These are phyloP conservation scores for Fusarium sp. DNA, from an alignment of 2,329 filamentous ascomycete species.

Conservation along the genomic window DNA sequence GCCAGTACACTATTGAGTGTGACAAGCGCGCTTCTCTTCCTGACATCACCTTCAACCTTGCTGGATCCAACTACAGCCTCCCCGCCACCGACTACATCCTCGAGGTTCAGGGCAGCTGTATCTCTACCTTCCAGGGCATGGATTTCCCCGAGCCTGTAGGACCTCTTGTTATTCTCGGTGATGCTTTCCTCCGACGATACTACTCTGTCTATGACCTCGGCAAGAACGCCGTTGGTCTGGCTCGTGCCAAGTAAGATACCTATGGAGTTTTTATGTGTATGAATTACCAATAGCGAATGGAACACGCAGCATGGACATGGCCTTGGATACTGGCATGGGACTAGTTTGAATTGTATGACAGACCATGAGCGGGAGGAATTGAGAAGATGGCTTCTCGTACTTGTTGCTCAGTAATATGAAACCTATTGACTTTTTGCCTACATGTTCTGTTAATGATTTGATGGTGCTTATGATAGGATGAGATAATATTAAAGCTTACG, in stretches of 20 bases:
- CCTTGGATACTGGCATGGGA: conserved; percentile 35
- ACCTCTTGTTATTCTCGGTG: conserved; percentile 93
- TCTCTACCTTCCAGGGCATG: conserved; percentile 98
- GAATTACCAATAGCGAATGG: conserved; percentile 38
- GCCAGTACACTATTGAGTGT: conserved; percentile 96
- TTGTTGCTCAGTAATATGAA: conserved; percentile 43
- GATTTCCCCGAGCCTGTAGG: conserved; percentile 89
- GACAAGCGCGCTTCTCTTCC: conserved; percentile 83
- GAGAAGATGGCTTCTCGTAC: conserved; percentile 26
- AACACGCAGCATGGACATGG: conserved; percentile 33
- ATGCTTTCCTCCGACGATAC: conserved; percentile 85
- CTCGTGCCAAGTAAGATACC: conserved; percentile 74
- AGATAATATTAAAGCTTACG: conserved; percentile 5
- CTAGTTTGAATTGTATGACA: conserved; percentile 33
- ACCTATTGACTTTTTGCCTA: conserved; percentile 18
- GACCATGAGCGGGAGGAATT: conserved; percentile 9
- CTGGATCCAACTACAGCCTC: conserved; percentile 94
- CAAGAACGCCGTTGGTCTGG: conserved; percentile 88
- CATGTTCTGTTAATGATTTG: neutral
- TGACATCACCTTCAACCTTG: conserved; percentile 90
- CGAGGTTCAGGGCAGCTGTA: conserved; percentile 93
- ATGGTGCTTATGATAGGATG: neutral
- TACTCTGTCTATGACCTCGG: conserved; percentile 98
- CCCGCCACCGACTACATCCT: conserved; percentile 92
- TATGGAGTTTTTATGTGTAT: conserved; percentile 15